phyloP scores from a whole-genome alignment of 306 rosid genomes.

The Luffa acutangula region DNA sequence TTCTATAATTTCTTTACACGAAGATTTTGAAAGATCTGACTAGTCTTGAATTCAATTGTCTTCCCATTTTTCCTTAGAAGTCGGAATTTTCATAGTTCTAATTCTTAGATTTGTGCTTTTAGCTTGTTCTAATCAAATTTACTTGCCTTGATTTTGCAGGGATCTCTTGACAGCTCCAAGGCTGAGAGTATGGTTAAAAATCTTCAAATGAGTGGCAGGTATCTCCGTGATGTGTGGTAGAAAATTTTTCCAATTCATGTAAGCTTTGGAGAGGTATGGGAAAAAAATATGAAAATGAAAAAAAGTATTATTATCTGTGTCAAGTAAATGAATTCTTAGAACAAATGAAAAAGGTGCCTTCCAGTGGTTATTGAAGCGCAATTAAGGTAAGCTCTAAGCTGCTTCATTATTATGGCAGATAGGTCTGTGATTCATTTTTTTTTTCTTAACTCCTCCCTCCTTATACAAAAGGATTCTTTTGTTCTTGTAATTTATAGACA shows the following conservation, averaged over 20 bases:
- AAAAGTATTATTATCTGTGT: neutral
- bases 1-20: neutral
- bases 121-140: neutral
- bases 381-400: neutral
- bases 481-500: constrained; percentile 32
- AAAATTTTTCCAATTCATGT: neutral
- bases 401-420: neutral
- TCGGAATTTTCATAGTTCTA: neutral
- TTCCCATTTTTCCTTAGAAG: neutral
- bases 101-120: neutral
- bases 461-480: constrained; percentile 34
- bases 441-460: neutral
- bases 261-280: neutral
- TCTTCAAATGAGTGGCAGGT: constrained; percentile 78
- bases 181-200: constrained; percentile 90
- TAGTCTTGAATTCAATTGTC: neutral
- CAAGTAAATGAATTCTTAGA: constrained; percentile 2
- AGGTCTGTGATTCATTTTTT: constrained; percentile 5
- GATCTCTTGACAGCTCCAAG: constrained; percentile 72
- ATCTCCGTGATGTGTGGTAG: constrained; percentile 95
- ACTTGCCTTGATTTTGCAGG: constrained; percentile 40
- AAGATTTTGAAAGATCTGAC: neutral
- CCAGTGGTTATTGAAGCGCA: neutral
- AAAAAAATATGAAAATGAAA: neutral
- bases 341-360: neutral